These are phyloP conservation scores for Fraxinus excelsior DNA, from an alignment of 257 asterid genomes.

Conservation along the genomic window DNA sequence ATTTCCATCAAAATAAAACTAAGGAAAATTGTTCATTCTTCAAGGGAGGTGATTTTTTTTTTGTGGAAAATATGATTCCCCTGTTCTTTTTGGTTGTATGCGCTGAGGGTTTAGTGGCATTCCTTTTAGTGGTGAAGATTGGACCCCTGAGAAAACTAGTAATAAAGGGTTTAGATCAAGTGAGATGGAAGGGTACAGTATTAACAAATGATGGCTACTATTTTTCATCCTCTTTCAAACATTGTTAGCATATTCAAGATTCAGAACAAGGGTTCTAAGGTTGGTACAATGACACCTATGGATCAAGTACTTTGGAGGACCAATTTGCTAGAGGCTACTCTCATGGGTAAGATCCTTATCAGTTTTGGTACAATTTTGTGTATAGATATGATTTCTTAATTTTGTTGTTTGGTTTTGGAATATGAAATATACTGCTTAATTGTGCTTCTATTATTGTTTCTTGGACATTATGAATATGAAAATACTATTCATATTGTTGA, in stretches of 20 bases:
- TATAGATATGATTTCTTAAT: not conserved
- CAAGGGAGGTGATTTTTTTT: slow-evolving; percentile 1
- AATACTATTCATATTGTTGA: not conserved
- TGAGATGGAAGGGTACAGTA: slow-evolving; percentile 87
- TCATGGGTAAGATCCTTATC: slow-evolving; percentile 63
- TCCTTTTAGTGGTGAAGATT: slow-evolving; percentile 82
- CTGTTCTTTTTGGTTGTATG: slow-evolving; percentile 77
- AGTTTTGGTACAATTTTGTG: not conserved
- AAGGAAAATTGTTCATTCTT: slow-evolving; percentile 13
- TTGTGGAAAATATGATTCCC: slow-evolving; percentile 65
- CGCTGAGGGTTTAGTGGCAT: slow-evolving; percentile 78
- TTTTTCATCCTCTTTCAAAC: slow-evolving; percentile 72
- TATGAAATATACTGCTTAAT: not conserved
- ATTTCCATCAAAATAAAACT: slow-evolving; percentile 19
- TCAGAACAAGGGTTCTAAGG: slow-evolving; percentile 95
- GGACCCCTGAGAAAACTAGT: slow-evolving; percentile 91
- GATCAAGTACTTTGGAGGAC: slow-evolving; percentile 99
- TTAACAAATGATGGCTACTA: slow-evolving; percentile 77
- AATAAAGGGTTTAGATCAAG: slow-evolving; percentile 86
- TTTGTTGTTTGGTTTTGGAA: not conserved
- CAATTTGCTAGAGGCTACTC: slow-evolving; percentile 91
- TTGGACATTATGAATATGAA: not conserved
- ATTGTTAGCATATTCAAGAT: slow-evolving; percentile 82
- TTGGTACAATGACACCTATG: slow-evolving; percentile 98
- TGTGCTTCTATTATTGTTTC: not conserved